Base-by-base conservation (phyloP, 23 red algal genomes). In the Porphyridium purpureum region DNA sequence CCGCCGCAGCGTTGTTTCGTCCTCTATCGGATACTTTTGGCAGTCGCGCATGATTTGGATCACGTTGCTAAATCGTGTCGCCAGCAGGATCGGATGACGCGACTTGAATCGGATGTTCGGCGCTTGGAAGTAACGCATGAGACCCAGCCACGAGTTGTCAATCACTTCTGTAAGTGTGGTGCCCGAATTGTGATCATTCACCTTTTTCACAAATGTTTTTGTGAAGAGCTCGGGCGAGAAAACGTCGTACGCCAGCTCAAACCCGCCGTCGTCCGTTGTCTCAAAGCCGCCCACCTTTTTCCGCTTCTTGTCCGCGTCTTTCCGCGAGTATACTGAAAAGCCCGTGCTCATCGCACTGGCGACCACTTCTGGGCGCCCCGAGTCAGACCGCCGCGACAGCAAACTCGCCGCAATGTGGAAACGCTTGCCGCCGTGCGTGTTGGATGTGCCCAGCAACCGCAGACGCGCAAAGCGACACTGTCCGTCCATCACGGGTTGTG, bases 81-180 rank as follows among this genome's bases (percentile, higher is more conserved):
- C 73, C 15, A 92, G 60, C 24, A 92, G 79, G 2, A 81, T 64
- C 14, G 83, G 83, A 70, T 92, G 83, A 7, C 83, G 59, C 52
- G 65, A 67, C 60, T 92, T 92, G 64, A 70, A 77, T 15, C 83
- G 64, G 57, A 92, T 92, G 23, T 92, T 92, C 3, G 83, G 83
- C n/a, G 83, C 83, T 34, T 76, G 72, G 61, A 92, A 92, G 59
- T 92, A 92, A 49, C 66, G 54, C 36, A 92, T 42, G 8, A 92
- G 54, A 20, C 83, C 83, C 50, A 65, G 46, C 66, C 62, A 70
- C 0, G 83, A 92, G 27, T 92, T 92, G 15, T 75, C 76, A n/a
- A 92, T 76, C 31, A 62, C 61, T 41, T 92, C 64, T 41, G 63
- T 60, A 53, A 92, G 62, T 7, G 35, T 62, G 40, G 67, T 50